Percentiles rank a stretch among this genome's conserved stretches.
Evolutionary conservation across 208 protist species (phyloP).

Genomic region (Leishmania tarentolae): DNA sequence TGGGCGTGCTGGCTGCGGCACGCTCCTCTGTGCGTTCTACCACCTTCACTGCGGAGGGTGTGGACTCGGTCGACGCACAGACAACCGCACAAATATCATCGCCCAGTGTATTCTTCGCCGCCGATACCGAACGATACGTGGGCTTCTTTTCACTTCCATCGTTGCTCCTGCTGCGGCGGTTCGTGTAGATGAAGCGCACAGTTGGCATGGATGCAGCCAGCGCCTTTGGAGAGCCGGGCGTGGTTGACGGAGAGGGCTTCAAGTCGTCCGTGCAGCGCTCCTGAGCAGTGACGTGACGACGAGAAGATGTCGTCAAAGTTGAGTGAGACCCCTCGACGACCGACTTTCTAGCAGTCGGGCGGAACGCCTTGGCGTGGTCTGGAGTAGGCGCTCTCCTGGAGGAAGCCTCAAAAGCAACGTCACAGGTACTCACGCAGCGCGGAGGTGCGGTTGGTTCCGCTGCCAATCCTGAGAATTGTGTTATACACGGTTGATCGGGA

Average conservation of each 20-base stretch:
- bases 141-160: background rate
- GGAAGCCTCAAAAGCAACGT: background rate
- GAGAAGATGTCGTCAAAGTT: background rate
- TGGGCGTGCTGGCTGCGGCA: background rate
- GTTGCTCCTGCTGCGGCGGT: constrained; percentile 5
- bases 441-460: background rate
- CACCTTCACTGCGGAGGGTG: background rate
- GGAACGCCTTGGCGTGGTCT: background rate
- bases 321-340: background rate
- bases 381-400: background rate
- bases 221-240: background rate
- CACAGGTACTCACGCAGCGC: background rate
- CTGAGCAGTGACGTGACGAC: background rate
- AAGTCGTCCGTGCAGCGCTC: background rate
- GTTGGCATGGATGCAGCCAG: background rate
- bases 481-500: background rate
- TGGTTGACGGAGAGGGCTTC: background rate
- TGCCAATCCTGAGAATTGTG: background rate
- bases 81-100: background rate
- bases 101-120: background rate
- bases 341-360: background rate
- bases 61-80: background rate
- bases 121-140: background rate
- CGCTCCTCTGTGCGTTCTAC: too few species aligned
- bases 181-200: constrained; percentile 26